Evolutionary conservation across 108 stramenopile genomes (phyloP).

Genomic region (Schizochytrium sp.): DNA sequence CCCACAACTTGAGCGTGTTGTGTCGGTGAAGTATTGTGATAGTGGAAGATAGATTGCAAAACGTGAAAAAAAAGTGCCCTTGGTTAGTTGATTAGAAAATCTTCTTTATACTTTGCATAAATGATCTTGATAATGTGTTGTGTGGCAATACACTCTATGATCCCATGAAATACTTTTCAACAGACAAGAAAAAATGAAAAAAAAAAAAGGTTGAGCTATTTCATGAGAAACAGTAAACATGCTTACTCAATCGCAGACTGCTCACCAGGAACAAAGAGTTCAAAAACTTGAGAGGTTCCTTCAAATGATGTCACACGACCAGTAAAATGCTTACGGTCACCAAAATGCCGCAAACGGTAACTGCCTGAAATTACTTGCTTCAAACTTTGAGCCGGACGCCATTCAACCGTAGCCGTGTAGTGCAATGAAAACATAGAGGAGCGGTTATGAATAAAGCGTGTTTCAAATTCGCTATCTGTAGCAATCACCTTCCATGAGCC

Average conservation of each 20-base stretch:
- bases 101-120: no score
- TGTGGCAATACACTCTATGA: no score
- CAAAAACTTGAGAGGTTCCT: neutral
- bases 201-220: neutral
- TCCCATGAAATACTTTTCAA: no score
- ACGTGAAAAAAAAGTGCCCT: no score
- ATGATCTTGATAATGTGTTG: no score
- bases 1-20: no score
- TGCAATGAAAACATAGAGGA: slow-evolving; percentile 67
- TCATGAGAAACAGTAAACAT: neutral
- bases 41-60: no score
- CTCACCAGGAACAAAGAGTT: neutral
- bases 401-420: slow-evolving; percentile 53
- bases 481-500: slow-evolving; percentile 67
- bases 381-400: neutral
- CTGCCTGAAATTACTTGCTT: neutral
- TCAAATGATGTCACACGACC: slow-evolving; percentile 51
- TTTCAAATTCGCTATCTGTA: slow-evolving; percentile 77
- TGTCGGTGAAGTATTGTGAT: no score
- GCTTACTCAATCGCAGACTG: neutral
- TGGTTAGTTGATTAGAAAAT: no score
- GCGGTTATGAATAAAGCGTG: slow-evolving; percentile 72
- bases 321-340: slow-evolving; percentile 18
- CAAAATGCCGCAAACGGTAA: slow-evolving; percentile 59
- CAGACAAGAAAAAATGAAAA: no score